Base-by-base conservation (phyloP, 2,329 filamentous ascomycete genomes). In the Sarocladium strictum region DNA sequence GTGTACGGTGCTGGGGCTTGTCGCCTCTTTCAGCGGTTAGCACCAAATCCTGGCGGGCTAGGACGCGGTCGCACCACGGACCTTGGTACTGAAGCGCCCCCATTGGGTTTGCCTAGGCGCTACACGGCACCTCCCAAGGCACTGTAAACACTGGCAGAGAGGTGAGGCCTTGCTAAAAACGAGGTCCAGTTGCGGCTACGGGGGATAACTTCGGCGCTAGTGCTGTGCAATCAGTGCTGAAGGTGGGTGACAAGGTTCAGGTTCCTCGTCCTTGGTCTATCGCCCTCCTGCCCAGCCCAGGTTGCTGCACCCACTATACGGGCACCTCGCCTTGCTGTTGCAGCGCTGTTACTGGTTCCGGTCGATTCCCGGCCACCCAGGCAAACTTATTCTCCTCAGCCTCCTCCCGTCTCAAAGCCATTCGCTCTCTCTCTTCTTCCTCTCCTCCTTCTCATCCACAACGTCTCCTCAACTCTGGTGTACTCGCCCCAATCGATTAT, bases 211-310 rank as follows among this genome's bases (percentile, higher is more conserved):
- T 27, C 29, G 24, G 43, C 21, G 24, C 43, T 47, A 47, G 23
- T n/a, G 43, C 9, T 27, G 43, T 17, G 24, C 43, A 47, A 47
- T n/a, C 23, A 29, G 14, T 29, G 43, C 43, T 47, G 43, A 29
- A 47, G 43, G 43, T 27, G 43, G 43, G 43, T 47, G 43, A 47
- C 43, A 47, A 47, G 43, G 43, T 47, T 47, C 43, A 26, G 43
- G 43, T 27, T 11, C 21, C 15, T 24, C 40, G 17, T 19, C 43
- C 43, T 27, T 14, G 43, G 10, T 17, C 9, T 23, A 10, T 7
- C 9, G 4, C 38, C 19, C 6, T 17, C 12, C 19, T 21, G 38
- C 29, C n/a, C n/a, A n/a, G n/a, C n/a, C n/a, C n/a, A n/a, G n/a
- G 29, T 32, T 38, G 35, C 35, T 38, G 35, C 35, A 38, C 9